Evolutionary conservation across 208 protist species (phyloP), one percentile per base, ranked within the genome.

Genomic region (Leishmania guyanensis): DNA sequence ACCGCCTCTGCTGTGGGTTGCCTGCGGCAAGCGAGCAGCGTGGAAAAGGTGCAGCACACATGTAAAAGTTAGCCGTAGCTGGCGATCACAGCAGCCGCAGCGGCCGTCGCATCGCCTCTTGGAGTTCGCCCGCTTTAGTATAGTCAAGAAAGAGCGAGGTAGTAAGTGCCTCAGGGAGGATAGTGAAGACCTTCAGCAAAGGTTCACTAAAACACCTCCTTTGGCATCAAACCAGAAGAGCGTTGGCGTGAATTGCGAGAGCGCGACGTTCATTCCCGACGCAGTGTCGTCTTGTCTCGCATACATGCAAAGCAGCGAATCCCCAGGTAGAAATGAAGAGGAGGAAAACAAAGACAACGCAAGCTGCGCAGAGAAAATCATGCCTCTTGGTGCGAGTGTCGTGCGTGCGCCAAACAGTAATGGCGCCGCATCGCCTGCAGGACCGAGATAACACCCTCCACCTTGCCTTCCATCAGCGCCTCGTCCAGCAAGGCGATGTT

Each of bases 401-500:
- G 53, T 16, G 26, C 60, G 64, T 56, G 53, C 12, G 79, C n/a
- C 48, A 66, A n/a, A 29, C 75, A 66, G 60, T 86, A 86, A 54
- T 86, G 82, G 33, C 74, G 50, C 1, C 82, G 81, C 58, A 89
- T 75, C 17, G 54, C 58, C 22, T 72, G 58, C 33, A 95, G 70
- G 20, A 95, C 70, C 17, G 83, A 78, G 80, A 90, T 33, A 16
- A 97, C 92, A 62, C 80, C 88, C 43, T 73, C 60, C 26, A 76
- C 75, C 60, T 88, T 85, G 0, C 93, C 93, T 4, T 75, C 54
- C 60, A 93, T 73, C 2, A 97, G 81, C 26, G 79, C 68, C 82
- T 97, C 92, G 51, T 94, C 91, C 3, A 95, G 43, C 50, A 90
- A 64, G 4, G 88, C 75, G 3, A 90, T 16, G 48, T 88, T 75